phyloP scores from a whole-genome alignment of 75 land plant genomes.

The Selaginella tamariscina region DNA sequence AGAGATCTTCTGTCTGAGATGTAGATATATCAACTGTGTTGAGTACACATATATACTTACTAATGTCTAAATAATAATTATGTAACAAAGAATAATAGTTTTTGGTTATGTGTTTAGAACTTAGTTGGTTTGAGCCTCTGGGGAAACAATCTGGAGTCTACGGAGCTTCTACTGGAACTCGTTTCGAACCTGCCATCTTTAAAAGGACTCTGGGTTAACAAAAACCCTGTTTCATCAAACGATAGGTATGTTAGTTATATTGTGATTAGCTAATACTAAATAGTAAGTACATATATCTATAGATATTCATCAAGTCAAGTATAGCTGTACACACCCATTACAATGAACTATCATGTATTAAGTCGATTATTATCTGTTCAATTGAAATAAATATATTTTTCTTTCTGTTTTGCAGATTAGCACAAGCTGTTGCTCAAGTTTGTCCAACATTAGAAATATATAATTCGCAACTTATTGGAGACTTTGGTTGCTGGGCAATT shows the following conservation, averaged over 20 bases:
- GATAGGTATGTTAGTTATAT: background rate
- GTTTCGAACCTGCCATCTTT: slow-evolving; percentile 38
- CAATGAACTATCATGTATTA: too few species aligned
- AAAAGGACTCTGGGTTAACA: slow-evolving; percentile 81
- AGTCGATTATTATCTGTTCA: too few species aligned
- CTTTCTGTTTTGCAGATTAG: background rate
- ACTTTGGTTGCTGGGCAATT: slow-evolving; percentile 67
- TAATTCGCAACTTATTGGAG: slow-evolving; percentile 50
- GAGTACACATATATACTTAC: too few species aligned
- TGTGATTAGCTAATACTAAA: too few species aligned
- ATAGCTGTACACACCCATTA: too few species aligned
- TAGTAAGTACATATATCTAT: too few species aligned
- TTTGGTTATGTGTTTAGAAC: slow-evolving; percentile 34
- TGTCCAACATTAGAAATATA: slow-evolving; percentile 62
- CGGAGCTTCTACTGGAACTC: slow-evolving; percentile 37
- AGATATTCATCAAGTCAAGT: too few species aligned
- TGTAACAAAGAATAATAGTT: too few species aligned
- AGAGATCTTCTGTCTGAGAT: too few species aligned
- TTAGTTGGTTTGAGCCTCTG: slow-evolving; percentile 69
- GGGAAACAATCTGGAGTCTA: slow-evolving; percentile 67
- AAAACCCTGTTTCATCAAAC: slow-evolving; percentile 44
- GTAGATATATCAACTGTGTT: too few species aligned
- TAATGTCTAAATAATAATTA: too few species aligned
- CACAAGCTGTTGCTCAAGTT: slow-evolving; percentile 23
- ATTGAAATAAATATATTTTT: too few species aligned